phyloP scores from a whole-genome alignment of 768 basidiomycete genomes.

The Tricholoma flavovirens region DNA sequence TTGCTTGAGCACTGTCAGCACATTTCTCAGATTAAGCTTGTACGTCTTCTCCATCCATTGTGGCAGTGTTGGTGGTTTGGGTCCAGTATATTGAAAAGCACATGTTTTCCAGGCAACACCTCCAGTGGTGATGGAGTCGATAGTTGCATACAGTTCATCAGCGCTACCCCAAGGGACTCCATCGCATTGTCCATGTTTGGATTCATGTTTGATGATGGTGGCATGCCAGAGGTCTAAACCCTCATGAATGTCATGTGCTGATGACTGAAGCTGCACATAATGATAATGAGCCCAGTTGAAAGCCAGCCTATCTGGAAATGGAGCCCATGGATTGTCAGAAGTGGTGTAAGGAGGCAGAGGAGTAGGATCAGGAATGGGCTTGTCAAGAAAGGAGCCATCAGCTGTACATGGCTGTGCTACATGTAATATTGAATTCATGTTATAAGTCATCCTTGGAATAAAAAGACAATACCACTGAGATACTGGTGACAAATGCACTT shows the following conservation, averaged over 20 bases:
- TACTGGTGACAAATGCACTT: no score
- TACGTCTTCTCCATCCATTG: conserved; percentile 4
- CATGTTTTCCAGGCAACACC: conserved; percentile 17
- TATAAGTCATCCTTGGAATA: no score
- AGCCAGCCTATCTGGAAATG: conserved; percentile 3
- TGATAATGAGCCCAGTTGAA: conserved; percentile 8
- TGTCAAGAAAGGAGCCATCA: not conserved
- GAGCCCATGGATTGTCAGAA: conserved; percentile 4
- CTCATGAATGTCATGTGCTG: not conserved
- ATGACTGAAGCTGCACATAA: conserved; percentile 6
- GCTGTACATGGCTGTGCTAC: conserved; percentile 12
- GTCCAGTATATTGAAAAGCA: conserved; percentile 18
- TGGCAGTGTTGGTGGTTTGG: conserved; percentile 4
- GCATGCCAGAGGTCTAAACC: conserved; percentile 8
- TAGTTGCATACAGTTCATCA: conserved; percentile 19
- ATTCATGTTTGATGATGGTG: not conserved
- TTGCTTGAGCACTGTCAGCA: conserved; percentile 5
- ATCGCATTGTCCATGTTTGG: not conserved
- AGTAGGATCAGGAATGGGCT: not conserved
- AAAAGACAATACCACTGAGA: no score
- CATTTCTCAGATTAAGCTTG: not conserved
- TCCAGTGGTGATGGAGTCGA: conserved; percentile 19
- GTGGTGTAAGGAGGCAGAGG: not conserved
- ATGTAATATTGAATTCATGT: no score
- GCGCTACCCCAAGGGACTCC: conserved; percentile 15